Percentiles rank a stretch among this genome's conserved stretches.
Conservation (phyloP, 108 stramenopile genomes). For the Discostella stelligeroides region DNA sequence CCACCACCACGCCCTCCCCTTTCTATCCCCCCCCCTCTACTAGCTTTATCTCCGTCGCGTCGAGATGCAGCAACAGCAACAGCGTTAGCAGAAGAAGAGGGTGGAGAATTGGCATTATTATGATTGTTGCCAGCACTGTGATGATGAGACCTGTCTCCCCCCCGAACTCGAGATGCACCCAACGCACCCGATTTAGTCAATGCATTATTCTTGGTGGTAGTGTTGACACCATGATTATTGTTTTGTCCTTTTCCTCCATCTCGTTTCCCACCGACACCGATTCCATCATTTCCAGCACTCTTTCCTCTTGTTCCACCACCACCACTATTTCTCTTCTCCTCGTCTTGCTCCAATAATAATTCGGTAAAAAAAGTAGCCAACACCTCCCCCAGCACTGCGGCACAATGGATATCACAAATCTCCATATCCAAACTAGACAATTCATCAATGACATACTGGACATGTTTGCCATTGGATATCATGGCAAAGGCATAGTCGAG, state of each 20-base stretch:
- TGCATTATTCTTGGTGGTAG: constrained; percentile 51
- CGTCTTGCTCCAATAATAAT: background rate
- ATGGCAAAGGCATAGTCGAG: constrained; percentile 76
- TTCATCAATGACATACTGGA: constrained; percentile 60
- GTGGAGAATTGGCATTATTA: background rate
- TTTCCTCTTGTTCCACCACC: background rate
- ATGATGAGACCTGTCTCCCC: constrained; percentile 16
- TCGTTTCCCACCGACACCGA: background rate
- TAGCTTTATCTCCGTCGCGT: constrained; percentile 4
- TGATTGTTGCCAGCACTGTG: constrained; percentile 10
- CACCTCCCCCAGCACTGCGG: constrained; percentile 33
- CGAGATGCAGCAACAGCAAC: background rate
- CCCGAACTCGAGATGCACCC: constrained; percentile 59
- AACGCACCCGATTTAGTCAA: constrained; percentile 78
- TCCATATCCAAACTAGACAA: constrained; percentile 77
- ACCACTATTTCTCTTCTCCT: background rate
- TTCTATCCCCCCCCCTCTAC: constrained; percentile 15
- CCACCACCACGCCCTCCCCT: constrained; percentile 14
- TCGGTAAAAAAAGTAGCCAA: constrained; percentile 28
- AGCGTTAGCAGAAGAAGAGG: background rate
- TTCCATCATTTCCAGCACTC: too few relatives aligned
- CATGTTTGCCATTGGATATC: constrained; percentile 70
- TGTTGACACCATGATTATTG: too few relatives aligned
- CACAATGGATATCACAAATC: constrained; percentile 47
- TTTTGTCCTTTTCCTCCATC: too few relatives aligned